Conservation (phyloP, 371 early-diverging fungal genomes). For the Rhizomucor pusillus region DNA sequence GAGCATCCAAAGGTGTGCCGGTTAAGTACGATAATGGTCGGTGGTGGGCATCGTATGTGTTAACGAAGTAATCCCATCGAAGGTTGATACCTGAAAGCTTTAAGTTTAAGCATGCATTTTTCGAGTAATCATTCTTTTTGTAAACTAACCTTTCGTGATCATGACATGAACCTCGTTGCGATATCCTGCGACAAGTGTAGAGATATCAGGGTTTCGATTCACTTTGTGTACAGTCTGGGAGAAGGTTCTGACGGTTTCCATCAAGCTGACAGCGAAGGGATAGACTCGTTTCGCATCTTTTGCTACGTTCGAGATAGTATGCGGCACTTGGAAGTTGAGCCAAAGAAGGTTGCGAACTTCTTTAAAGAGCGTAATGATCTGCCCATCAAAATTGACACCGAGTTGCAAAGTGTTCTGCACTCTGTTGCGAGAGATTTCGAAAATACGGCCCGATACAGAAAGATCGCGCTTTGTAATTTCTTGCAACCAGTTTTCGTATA, state of each 20-base stretch:
- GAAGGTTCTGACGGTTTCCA: constrained; percentile 93
- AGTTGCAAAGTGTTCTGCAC: constrained; percentile 81
- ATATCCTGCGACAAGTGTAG: constrained; percentile 85
- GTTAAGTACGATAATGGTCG: constrained; percentile 48
- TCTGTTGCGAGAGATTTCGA: constrained; percentile 85
- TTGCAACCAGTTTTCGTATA: constrained; percentile 91
- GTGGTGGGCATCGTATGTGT: constrained; percentile 67
- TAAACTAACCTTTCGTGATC: constrained; percentile 73
- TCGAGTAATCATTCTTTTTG: background rate
- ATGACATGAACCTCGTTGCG: constrained; percentile 89
- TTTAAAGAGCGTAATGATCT: constrained; percentile 94
- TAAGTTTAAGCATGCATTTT: background rate
- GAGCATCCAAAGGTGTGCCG: constrained; percentile 53
- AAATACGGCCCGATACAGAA: constrained; percentile 88
- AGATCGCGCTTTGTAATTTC: constrained; percentile 87
- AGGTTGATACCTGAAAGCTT: constrained; percentile 53
- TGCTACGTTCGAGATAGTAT: constrained; percentile 88
- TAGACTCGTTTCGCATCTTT: constrained; percentile 97
- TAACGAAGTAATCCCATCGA: constrained; percentile 96
- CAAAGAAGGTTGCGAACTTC: constrained; percentile 95
- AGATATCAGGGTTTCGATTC: constrained; percentile 73
- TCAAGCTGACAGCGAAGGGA: constrained; percentile 95
- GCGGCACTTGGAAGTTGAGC: constrained; percentile 92
- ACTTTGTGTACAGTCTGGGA: constrained; percentile 82
- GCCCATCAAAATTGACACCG: constrained; percentile 91